Base-by-base conservation (phyloP, 1,139 yeast genomes). In the Yamadazyma kanchanaburiensis region DNA sequence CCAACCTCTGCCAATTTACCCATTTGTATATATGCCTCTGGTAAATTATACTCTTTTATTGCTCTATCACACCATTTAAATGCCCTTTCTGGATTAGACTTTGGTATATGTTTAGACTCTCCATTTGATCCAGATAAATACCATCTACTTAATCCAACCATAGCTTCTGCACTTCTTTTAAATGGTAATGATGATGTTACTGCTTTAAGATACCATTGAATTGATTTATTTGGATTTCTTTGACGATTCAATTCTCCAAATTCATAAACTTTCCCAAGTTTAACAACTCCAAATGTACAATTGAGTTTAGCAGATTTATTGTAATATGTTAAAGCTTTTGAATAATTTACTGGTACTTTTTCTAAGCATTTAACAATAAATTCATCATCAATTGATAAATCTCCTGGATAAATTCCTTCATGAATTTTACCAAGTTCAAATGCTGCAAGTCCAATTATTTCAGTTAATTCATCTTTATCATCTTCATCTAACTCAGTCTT, bases 121-220 rank as follows among this genome's bases (percentile, higher is more conserved):
- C 83, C 86, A 9, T 76, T 72, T 4, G 84, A 77, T 2, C 97
- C 97, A 0, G 86, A 78, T 40, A 91, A 65, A 49, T 83, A 85
- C 97, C 98, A 91, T 26, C 96, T 89, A 38, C 88, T 77, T 34
- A 91, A 66, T 0, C 96, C 95, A 49, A 89, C 65, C 70, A 89
- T 89, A 6, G 95, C 91, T 48, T 86, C 86, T 0, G 94, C 80
- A 48, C 87, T 91, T 26, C 89, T 84, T 33, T 69, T 70, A 40
- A 71, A 64, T 15, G 59, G 52, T 23, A 66, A 49, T 11, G 70
- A 68, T n/a, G 70, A 62, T 11, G 60, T 70, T 0, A 94, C 88
- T 1, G 95, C 91, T 43, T 80, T 75, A 35, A 82, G 69, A 58
- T 86, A 91, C 96, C 97, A 91, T 28, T 88, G 91, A 34, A 91